Percentiles rank a stretch among this genome's conserved stretches.
Conservation (phyloP, 805 yeast species). For the Metschnikowia kofuensis region DNA sequence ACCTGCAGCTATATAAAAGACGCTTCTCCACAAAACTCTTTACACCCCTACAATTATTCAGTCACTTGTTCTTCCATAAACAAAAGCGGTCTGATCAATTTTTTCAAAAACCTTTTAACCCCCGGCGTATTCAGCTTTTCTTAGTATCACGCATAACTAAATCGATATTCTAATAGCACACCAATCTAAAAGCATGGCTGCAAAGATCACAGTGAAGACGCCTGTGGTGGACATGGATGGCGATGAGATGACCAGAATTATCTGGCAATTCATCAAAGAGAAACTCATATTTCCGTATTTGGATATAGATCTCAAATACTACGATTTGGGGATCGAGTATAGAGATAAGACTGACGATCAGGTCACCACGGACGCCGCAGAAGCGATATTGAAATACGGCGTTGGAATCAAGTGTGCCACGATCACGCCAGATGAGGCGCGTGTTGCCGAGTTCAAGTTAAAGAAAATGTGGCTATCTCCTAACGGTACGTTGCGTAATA, state of each 20-base stretch:
- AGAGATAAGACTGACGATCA: slow-evolving; percentile 72
- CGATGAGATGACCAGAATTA: slow-evolving; percentile 84
- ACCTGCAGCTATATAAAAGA: slow-evolving; percentile 2
- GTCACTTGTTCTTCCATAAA: too few species aligned
- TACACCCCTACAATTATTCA: neutral
- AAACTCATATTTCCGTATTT: slow-evolving; percentile 66
- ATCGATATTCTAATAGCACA: neutral
- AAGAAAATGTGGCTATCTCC: slow-evolving; percentile 86
- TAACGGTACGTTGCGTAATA: slow-evolving; percentile 80
- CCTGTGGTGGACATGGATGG: slow-evolving; percentile 82
- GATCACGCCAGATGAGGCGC: slow-evolving; percentile 77
- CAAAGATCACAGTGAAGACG: slow-evolving; percentile 63
- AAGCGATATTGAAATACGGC: slow-evolving; percentile 70
- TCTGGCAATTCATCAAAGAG: slow-evolving; percentile 73
- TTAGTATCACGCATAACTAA: too few species aligned
- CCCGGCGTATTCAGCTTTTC: too few species aligned
- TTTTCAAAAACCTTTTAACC: too few species aligned
- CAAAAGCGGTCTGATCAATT: too few species aligned
- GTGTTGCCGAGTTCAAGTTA: slow-evolving; percentile 70
- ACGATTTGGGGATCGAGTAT: slow-evolving; percentile 65
- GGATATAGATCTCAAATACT: slow-evolving; percentile 72
- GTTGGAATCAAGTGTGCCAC: slow-evolving; percentile 86
- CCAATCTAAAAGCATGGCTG: slow-evolving; percentile 7
- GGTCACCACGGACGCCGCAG: slow-evolving; percentile 75
- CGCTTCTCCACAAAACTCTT: slow-evolving; percentile 4